Evolutionary conservation across 345 rosid genomes (phyloP).

Genomic region (Brassica cretica): DNA sequence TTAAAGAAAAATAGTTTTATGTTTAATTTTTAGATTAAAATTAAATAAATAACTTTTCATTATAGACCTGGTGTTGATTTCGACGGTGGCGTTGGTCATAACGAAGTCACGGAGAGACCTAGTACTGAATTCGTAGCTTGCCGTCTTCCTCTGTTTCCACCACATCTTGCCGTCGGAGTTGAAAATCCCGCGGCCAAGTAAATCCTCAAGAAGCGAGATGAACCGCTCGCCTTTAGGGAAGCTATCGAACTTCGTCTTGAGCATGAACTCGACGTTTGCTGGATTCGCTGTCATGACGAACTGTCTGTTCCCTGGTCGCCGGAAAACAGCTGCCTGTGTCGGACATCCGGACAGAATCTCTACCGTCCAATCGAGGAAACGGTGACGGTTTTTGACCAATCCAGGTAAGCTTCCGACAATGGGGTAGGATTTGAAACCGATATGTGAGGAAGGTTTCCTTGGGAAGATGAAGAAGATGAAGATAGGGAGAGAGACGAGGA

Average conservation of each 20-base stretch:
- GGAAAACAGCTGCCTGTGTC: constrained; percentile 54
- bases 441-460: neutral
- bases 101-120: constrained; percentile 67
- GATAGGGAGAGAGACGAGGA: constrained; percentile 26
- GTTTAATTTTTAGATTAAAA: too few species aligned
- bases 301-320: constrained; percentile 40
- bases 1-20: too few species aligned
- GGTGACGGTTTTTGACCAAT: constrained; percentile 39
- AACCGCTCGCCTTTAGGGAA: constrained; percentile 55
- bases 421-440: constrained; percentile 50
- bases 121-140: constrained; percentile 76
- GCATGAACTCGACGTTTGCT: constrained; percentile 57
- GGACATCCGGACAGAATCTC: constrained; percentile 51
- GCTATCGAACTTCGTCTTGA: constrained; percentile 56
- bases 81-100: constrained; percentile 54
- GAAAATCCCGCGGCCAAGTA: constrained; percentile 76
- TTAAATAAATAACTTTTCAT: too few species aligned
- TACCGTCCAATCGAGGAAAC: constrained; percentile 56
- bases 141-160: constrained; percentile 71
- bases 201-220: constrained; percentile 43
- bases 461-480: constrained; percentile 28
- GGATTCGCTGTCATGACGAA: constrained; percentile 61
- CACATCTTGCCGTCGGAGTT: constrained; percentile 62
- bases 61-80: constrained; percentile 45
- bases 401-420: constrained; percentile 54